Base-by-base conservation (phyloP, 139 green algal genomes). In the Desmodesmus armatus region DNA sequence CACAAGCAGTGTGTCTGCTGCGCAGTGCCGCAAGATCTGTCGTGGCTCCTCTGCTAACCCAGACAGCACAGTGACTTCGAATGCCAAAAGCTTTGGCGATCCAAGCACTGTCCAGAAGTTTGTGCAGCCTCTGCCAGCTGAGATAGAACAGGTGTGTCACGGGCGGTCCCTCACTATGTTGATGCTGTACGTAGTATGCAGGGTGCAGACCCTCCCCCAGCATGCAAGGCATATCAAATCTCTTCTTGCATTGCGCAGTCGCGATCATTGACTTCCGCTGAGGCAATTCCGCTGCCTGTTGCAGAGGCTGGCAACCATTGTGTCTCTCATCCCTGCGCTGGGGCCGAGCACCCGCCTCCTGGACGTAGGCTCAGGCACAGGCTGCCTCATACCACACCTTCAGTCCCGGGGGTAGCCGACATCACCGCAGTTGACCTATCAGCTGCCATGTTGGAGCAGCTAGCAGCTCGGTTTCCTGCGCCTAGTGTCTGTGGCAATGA, bases 381-480 rank as follows among this genome's bases (percentile, higher is more conserved):
- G 93, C n/a, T 87, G 72, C 35, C 78, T 97, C 0, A 89, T 95
- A 33, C 91, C 91, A 0, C 88, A 93, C 87, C 70, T 95, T 1
- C 89, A 89, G 62, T 78, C 62, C 4, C 75, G 74, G 0, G 93
- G 19, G 88, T 93, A 39, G 37, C 66, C 11, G 93, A 96, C 89
- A 92, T 97, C 23, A 78, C 94, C 15, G 91, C 92, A 3, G 92
- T 96, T 5, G 94, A 96, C 62, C 47, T 95, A 17, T 89, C 83
- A 44, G 80, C 77, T 6, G 66, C 76, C 7, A 95, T 96, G 93
- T 74, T 96, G 47, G 78, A 86, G 6, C 67, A 89, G 53, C 82
- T 95, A 29, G 25, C 55, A 39, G 15, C 66, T 25, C 58, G 51
- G 5, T 86, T 63, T 58, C 74, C 67, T 21, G 7, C 72, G 4